phyloP scores from a whole-genome alignment of 208 protist genomes.

The Trypanosoma vivax region DNA sequence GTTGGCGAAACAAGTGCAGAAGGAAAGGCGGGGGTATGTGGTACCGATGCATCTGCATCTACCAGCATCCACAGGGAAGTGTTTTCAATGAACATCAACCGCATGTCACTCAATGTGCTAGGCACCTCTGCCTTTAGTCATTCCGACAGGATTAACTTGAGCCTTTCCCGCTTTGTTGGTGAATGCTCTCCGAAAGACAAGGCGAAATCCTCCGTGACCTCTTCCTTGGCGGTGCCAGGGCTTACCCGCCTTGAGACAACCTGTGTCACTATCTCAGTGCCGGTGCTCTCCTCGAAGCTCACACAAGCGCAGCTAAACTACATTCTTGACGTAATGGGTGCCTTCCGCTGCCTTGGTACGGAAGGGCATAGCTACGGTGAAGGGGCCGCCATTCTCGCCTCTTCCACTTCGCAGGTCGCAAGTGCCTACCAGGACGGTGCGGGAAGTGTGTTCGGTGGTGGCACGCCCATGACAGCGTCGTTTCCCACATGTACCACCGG shows the following conservation, averaged over 20 bases:
- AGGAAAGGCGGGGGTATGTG: no score
- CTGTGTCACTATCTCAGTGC: conserved; percentile 11
- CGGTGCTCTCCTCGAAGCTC: conserved; percentile 15
- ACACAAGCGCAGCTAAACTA: conserved; percentile 46
- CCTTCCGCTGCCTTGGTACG: conserved; percentile 19
- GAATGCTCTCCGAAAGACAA: no score
- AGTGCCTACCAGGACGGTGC: conserved; percentile 5
- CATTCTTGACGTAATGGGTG: conserved; percentile 57
- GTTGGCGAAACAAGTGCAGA: no score
- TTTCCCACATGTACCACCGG: neutral
- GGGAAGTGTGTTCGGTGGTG: neutral
- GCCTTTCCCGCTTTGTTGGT: conserved; percentile 4
- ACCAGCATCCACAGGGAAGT: conserved; percentile 1
- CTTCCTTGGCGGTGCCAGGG: neutral
- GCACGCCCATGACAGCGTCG: neutral
- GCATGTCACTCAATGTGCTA: conserved; percentile 16
- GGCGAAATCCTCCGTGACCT: no score
- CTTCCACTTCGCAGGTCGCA: conserved; percentile 6
- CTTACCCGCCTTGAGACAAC: conserved; percentile 1
- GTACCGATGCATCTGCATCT: neutral
- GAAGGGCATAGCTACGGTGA: neutral
- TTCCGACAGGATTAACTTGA: conserved; percentile 3
- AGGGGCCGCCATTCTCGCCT: neutral
- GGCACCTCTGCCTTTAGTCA: conserved; percentile 9
- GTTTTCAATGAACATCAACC: conserved; percentile 12